Evolutionary conservation across 2,329 filamentous ascomycete genomes (phyloP), one percentile per base, ranked within the genome.

Genomic region (Stagonosporopsis rhizophila): DNA sequence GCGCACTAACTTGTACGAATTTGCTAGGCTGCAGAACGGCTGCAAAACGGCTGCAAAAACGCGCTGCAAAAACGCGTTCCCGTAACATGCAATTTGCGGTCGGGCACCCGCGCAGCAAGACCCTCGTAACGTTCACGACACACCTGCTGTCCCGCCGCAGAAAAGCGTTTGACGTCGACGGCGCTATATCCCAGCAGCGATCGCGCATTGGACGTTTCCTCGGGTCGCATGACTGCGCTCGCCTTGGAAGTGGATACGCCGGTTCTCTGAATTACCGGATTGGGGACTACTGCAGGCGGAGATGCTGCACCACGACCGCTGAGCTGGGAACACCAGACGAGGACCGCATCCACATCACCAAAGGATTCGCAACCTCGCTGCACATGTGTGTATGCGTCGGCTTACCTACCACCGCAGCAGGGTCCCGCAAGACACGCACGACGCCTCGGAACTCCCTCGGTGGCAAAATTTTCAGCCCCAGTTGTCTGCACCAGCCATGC

Each of bases 31-130:
- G 39, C 34, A 20, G 8, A 17, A 6, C 14, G 15, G 4, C 32
- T n/a, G 32, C 15, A 35, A n/a, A 27, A 4, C 25, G 25, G 25
- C 25, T 27, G 25, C 25, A 27, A 27, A 30, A 37, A 19, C n/a
- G 34, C 34, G 19, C 41, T 15, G 27, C n/a, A 22, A 35, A 45
- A 37, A 40, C 23, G 35, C 44, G 30, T 34, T 46, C 34, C 34
- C 8, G 23, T 41, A 50, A 19, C 4, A 34, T 38, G 41, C 37
- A 42, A 47, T 38, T 42, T 51, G 41, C 30, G 46, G 23, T 70
- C 63, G 66, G 65, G 64, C 65, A 66, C 38, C 48, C 58, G 38
- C 44, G 49, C 59, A 58, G 46, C 46, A 47, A 41, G 53, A 58
- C 56, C 56, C 53, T 56, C 50, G 39, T 30, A 38, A 34, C 44